These are phyloP conservation scores for Yamadazyma kanchanaburiensis DNA, from an alignment of 1,139 yeast genomes.

Conservation along the genomic window DNA sequence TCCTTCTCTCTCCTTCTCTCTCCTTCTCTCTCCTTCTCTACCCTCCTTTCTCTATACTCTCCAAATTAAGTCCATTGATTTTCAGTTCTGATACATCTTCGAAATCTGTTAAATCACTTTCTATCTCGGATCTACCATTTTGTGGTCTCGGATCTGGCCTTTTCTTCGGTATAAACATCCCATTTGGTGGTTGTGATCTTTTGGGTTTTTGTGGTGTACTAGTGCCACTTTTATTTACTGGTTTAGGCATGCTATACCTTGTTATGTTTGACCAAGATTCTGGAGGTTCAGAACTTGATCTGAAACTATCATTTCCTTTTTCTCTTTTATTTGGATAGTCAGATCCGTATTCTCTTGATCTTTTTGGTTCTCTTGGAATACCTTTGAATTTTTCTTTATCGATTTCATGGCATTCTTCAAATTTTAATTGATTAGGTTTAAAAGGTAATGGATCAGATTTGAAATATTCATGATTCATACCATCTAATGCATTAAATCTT, in stretches of 20 bases:
- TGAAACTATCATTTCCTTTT: not conserved
- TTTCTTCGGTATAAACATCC: not conserved
- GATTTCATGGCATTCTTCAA: slow-evolving; percentile 87
- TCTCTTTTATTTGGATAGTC: not conserved
- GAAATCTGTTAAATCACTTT: slow-evolving; percentile 24
- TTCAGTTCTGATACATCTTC: slow-evolving; percentile 19
- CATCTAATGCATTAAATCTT: slow-evolving; percentile 76
- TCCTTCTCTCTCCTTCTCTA: too few species aligned
- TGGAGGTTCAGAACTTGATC: not conserved
- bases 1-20: too few species aligned
- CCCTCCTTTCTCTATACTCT: too few species aligned
- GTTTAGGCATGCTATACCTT: not conserved
- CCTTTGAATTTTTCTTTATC: slow-evolving; percentile 47
- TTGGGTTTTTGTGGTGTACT: not conserved
- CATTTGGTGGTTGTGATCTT: not conserved
- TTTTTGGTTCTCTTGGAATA: slow-evolving; percentile 1
- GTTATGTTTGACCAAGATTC: not conserved
- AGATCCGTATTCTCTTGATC: slow-evolving; percentile 1
- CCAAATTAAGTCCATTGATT: slow-evolving; percentile 14
- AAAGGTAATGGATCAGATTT: slow-evolving; percentile 61
- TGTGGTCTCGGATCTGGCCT: not conserved
- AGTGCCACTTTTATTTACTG: not conserved
- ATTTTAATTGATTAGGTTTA: slow-evolving; percentile 47
- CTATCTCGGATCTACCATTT: slow-evolving; percentile 6
- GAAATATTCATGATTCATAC: slow-evolving; percentile 70